Evolutionary conservation across 768 basidiomycete genomes (phyloP), one percentile per base, ranked within the genome.

Genomic region (Boletus patriciae): DNA sequence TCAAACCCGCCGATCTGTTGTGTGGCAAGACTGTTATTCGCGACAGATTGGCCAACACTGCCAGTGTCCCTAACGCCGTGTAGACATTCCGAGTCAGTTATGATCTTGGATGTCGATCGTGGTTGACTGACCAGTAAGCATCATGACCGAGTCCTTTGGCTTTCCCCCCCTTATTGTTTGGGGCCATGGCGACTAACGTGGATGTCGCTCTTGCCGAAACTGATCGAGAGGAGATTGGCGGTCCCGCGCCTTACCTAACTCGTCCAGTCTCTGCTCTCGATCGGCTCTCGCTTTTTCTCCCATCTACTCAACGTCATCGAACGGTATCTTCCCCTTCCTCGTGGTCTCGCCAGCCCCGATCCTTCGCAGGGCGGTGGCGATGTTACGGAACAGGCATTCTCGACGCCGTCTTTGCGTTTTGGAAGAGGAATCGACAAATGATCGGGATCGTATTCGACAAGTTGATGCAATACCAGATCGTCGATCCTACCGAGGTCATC

Each of bases 231-330:
- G n/a, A n/a, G n/a, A n/a, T n/a, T n/a, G n/a, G n/a, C n/a, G n/a
- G n/a, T n/a, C n/a, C n/a, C n/a, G n/a, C n/a, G n/a, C n/a, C n/a
- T n/a, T n/a, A n/a, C n/a, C n/a, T n/a, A n/a, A n/a, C n/a, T n/a
- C 18, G 79, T 92, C 46, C 94, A 98, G 64, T 92, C 91, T 13
- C 81, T 98, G 6, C 81, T 98, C 7, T 86, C 91, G 68, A 90
- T 98, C 57, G 97, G 97, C 50, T 86, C 91, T 3, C 87, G 97
- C 16, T 97, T 94, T 3, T 98, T 99, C 78, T 98, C 95, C 0
- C 97, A 99, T 73, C 87, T 98, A 64, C 84, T 98, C 62, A 98
- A 98, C 67, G 95, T 94, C 4, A 93, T 98, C 62, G 97, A 99
- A 68, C 88, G 97, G 18, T 98, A 95, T 67, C 83, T 95, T 2